Evolutionary conservation across 192 early-diverging fungal species (phyloP).

Genomic region (Coemansia sp.): DNA sequence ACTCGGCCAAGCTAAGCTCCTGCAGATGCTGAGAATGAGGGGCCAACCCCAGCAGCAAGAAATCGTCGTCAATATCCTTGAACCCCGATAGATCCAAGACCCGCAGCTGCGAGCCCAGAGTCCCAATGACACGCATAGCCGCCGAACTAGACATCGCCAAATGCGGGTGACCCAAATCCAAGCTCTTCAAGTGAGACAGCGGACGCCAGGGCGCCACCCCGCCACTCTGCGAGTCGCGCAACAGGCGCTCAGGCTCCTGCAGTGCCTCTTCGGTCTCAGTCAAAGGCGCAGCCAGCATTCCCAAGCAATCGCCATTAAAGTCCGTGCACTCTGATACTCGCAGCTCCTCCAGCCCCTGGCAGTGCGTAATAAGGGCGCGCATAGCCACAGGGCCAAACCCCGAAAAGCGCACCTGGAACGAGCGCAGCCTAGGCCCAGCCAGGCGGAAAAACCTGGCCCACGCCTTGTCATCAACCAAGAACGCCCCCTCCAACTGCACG

Average conservation of each 20-base stretch:
- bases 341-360: conserved; percentile 61
- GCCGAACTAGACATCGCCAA: conserved; percentile 30
- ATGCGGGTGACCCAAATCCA: conserved; percentile 31
- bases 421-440: conserved; percentile 55
- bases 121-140: conserved; percentile 24
- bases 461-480: conserved; percentile 60
- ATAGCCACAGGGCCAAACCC: conserved; percentile 58
- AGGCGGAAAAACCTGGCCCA: conserved; percentile 63
- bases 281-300: conserved; percentile 37
- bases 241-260: conserved; percentile 36
- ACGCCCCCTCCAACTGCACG: conserved; percentile 68
- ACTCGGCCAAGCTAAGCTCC: conserved; percentile 38
- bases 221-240: background rate
- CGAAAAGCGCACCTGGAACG: conserved; percentile 60
- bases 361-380: conserved; percentile 57
- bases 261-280: conserved; percentile 32
- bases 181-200: conserved; percentile 11
- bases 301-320: conserved; percentile 56
- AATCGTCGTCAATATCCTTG: conserved; percentile 37
- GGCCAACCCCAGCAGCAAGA: conserved; percentile 21
- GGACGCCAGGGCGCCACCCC: conserved; percentile 29
- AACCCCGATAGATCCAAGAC: conserved; percentile 38
- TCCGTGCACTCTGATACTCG: conserved; percentile 61
- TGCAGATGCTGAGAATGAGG: conserved; percentile 14
- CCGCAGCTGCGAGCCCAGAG: conserved; percentile 29